Evolutionary conservation across 2,329 filamentous ascomycete species (phyloP), one percentile per base, ranked within the genome.

Genomic region (Aureobasidium zeae): DNA sequence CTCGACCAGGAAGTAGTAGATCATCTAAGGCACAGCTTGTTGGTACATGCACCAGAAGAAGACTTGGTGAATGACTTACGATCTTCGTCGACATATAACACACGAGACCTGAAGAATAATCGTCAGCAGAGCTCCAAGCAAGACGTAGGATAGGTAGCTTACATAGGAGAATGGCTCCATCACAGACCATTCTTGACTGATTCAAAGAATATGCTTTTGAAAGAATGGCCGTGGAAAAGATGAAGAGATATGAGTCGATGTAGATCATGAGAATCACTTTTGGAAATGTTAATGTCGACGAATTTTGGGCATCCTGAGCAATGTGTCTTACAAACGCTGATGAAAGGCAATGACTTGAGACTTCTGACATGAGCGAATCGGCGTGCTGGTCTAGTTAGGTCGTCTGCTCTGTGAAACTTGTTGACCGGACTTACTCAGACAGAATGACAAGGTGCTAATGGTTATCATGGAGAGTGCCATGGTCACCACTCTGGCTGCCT

Each of bases 61-160:
- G 3, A 11, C 21, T 17, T 44, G 32, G 13, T 24, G 19, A 21
- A 11, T 17, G 7, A 7, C 33, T 26, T 13, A 37, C 26, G 62
- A 79, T 72, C 63, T 82, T 81, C 2, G 76, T 78, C 2, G 73
- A 74, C 39, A 81, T 66, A 53, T 81, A 81, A 50, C 72, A 80
- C 5, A 70, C 60, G 2, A 81, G 63, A 54, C 22, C 22, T 25
- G n/a, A n/a, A n/a, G n/a, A n/a, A n/a, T n/a, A n/a, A n/a, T n/a
- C n/a, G n/a, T n/a, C n/a, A n/a, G n/a, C n/a, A n/a, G n/a, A n/a
- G n/a, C n/a, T n/a, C n/a, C n/a, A n/a, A n/a, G n/a, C n/a, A n/a
- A n/a, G n/a, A n/a, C n/a, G n/a, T n/a, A 11, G 22, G 22, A 7
- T 25, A 25, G 22, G 11, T n/a, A n/a, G n/a, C 22, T 25, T 11